Base-by-base conservation (phyloP, 2,329 filamentous ascomycete species). In the Neobulgaria alba region DNA sequence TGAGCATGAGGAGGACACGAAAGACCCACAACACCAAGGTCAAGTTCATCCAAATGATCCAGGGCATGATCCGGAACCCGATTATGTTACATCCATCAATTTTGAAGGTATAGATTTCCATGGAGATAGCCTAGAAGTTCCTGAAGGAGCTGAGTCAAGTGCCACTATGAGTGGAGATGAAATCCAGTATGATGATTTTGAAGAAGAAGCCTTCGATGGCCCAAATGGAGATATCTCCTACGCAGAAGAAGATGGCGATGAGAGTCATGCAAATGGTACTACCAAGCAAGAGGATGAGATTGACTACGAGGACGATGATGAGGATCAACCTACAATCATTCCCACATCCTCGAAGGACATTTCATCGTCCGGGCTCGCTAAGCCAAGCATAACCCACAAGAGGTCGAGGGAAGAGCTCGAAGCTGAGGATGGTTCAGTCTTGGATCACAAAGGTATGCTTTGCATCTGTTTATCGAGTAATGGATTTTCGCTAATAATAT, bases 101-200 rank as follows among this genome's bases (percentile, higher is more conserved):
- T 7, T 26, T 7, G 12, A 7, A 26, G 23, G 7, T 26, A 12
- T 26, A 26, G 23, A 26, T 26, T 26, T 7, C 23, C 23, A 26
- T 26, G 23, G 7, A 26, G 23, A 26, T 12, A 26, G 12, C 23
- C 23, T 26, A 7, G 23, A 26, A 26, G 19, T 33, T 17, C 45
- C 48, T 33, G 52, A 52, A 26, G 41, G 53, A 26, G 49, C 44
- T 14, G 60, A 59, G 29, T 57, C 48, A n/a, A 57, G 55, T 41
- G 58, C 54, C 15, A 64, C 62, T 9, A 56, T 61, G 8, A 55
- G 54, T 36, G 62, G 58, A 19, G 62, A 61, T 41, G 60, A 58
- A 10, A 61, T 60, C 7, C 57, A 53, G 12, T 47, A 46, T 26
- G 61, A 58, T 32, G 48, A 62, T 4, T 52, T 55, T 15, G 58